Evolutionary conservation across 768 basidiomycete genomes (phyloP).

Genomic region (Leccinum barrowsii): DNA sequence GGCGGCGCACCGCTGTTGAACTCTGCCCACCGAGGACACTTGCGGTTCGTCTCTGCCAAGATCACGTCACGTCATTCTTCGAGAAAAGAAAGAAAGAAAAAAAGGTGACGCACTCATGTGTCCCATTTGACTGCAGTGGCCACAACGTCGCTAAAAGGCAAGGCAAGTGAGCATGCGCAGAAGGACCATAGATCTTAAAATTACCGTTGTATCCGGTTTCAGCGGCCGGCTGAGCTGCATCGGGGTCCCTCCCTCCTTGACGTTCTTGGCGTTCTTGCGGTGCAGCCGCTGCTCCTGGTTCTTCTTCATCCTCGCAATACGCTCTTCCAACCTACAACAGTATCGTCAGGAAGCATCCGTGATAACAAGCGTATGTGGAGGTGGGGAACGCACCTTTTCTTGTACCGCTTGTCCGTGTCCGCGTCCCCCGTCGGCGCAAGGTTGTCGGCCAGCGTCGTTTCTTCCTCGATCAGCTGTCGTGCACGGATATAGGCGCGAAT

Average conservation of each 20-base stretch:
- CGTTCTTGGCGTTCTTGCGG: slow-evolving; percentile 92
- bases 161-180: background rate
- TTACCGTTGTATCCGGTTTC: slow-evolving; percentile 88
- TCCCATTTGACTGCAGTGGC: slow-evolving; percentile 95
- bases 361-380: background rate
- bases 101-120: slow-evolving; percentile 82
- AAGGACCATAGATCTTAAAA: slow-evolving; percentile 5
- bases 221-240: slow-evolving; percentile 80
- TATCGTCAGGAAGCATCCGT: background rate
- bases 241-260: slow-evolving; percentile 83
- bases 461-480: slow-evolving; percentile 82
- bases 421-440: slow-evolving; percentile 89
- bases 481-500: slow-evolving; percentile 89
- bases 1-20: slow-evolving; percentile 77
- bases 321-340: slow-evolving; percentile 72
- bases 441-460: slow-evolving; percentile 79
- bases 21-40: slow-evolving; percentile 95
- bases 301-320: slow-evolving; percentile 94
- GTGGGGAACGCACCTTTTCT: slow-evolving; percentile 65
- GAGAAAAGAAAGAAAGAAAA: background rate
- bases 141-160: slow-evolving; percentile 72
- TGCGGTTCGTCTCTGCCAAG: slow-evolving; percentile 84
- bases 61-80: slow-evolving; percentile 3
- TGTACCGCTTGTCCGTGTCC: slow-evolving; percentile 86
- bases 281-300: slow-evolving; percentile 94